Evolutionary conservation across 306 rosid species (phyloP), one percentile per base, ranked within the genome.

Genomic region (Cyamopsis tetragonoloba): DNA sequence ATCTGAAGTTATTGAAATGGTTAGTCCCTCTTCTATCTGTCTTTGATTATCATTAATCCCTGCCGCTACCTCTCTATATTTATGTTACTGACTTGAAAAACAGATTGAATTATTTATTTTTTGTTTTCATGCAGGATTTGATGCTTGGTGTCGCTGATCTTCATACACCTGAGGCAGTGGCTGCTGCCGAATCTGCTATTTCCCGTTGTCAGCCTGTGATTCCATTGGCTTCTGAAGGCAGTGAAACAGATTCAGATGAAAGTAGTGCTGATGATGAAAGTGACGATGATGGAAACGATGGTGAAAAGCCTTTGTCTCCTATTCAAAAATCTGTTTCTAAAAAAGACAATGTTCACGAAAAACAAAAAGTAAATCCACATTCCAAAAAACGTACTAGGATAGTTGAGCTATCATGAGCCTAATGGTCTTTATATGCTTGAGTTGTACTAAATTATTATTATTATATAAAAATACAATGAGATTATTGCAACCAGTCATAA

Each of bases 131-230:
- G 35, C 85, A 91, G 97, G 89, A 91, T 72, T 82, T 89, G 80
- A 88, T 91, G 95, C 79, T 88, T 60, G 97, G 97, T 10, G 60
- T 93, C 53, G 88, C 95, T 38, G 97, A 92, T 83, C 98, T 92
- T 48, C 81, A 80, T 43, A 87, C 96, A 14, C 88, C 91, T 0
- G 96, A 86, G 76, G 98, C 96, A 23, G 93, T 89, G 74, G 89
- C 91, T 62, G 98, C 96, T 34, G 96, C 98, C 17, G 96, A 92
- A 64, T 82, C 89, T 49, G 93, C 89, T 6, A 70, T 87, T 66
- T 70, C 88, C 13, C 79, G 84, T 68, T 50, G n/a, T 66, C 93
- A 77, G 76, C 82, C 82, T 0, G 82, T 70, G 67, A 80, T 86
- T 67, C 74, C 85, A 13, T 71, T 84, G 79, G 66, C 72, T 23